These are phyloP conservation scores for Calonectria pseudoturangicola DNA, from an alignment of 2,329 filamentous ascomycete species.

Conservation along the genomic window DNA sequence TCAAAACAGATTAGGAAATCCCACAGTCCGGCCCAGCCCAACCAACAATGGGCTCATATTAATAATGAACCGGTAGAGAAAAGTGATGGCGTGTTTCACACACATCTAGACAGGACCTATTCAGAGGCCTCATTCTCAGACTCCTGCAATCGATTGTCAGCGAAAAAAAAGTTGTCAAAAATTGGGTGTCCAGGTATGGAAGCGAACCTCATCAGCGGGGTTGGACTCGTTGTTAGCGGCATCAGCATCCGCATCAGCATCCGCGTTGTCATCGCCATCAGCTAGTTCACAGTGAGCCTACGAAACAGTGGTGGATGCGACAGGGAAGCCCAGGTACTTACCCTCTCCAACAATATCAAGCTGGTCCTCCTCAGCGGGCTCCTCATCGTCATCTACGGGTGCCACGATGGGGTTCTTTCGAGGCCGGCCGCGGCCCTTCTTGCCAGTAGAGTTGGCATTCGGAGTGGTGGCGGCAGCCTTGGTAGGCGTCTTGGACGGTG, in stretches of 20 bases:
- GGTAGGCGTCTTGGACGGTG: slow-evolving; percentile 40
- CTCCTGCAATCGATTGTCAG: slow-evolving; percentile 52
- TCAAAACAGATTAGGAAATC: slow-evolving; percentile 9
- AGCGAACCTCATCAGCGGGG: slow-evolving; percentile 49
- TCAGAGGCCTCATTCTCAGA: slow-evolving; percentile 48
- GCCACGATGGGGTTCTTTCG: slow-evolving; percentile 52
- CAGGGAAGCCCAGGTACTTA: slow-evolving; percentile 25
- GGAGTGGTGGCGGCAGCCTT: slow-evolving; percentile 36
- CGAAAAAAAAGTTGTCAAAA: slow-evolving; percentile 50
- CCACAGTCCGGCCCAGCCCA: slow-evolving; percentile 13
- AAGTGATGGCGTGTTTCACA: slow-evolving; percentile 5
- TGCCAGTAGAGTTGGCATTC: slow-evolving; percentile 45
- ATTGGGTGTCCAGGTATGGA: slow-evolving; percentile 47
- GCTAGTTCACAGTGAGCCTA: slow-evolving; percentile 34
- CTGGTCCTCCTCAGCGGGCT: slow-evolving; percentile 31
- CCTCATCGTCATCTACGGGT: slow-evolving; percentile 53
- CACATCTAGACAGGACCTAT: slow-evolving; percentile 13
- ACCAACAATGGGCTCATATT: neutral
- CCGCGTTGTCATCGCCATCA: slow-evolving; percentile 48
- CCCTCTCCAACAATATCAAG: slow-evolving; percentile 43
- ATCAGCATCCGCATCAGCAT: slow-evolving; percentile 31
- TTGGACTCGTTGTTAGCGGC: slow-evolving; percentile 25
- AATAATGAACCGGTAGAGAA: neutral
- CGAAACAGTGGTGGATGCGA: slow-evolving; percentile 1
- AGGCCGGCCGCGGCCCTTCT: slow-evolving; percentile 59